phyloP scores from a whole-genome alignment of 2,329 filamentous ascomycete genomes.

The Botrytis cinerea region DNA sequence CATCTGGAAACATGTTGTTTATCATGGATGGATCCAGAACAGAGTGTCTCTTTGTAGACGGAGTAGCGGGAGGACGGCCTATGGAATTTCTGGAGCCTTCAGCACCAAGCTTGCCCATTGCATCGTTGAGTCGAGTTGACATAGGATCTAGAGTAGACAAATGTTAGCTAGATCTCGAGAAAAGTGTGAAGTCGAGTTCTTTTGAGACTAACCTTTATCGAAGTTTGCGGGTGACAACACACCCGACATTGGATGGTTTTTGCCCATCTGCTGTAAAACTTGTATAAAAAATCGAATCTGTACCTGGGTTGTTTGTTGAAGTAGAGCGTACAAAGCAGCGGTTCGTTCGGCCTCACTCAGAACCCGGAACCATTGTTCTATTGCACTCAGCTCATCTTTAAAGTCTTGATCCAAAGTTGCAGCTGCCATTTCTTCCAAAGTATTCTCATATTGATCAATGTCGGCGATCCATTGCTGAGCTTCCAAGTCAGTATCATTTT shows the following conservation, averaged over 20 bases:
- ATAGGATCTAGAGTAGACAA: slow-evolving; percentile 74
- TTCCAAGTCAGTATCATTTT: slow-evolving; percentile 84
- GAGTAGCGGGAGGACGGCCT: slow-evolving; percentile 74
- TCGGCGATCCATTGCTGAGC: slow-evolving; percentile 99
- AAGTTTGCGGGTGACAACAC: slow-evolving; percentile 94
- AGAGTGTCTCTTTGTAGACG: slow-evolving; percentile 85
- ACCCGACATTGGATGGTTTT: slow-evolving; percentile 95
- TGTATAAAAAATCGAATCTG: slow-evolving; percentile 99
- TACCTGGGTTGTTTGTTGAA: slow-evolving; percentile 98
- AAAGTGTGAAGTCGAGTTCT: not conserved
- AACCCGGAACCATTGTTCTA: slow-evolving; percentile 99
- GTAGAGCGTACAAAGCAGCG: slow-evolving; percentile 87
- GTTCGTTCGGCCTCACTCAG: slow-evolving; percentile 95
- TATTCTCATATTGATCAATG: slow-evolving; percentile 99
- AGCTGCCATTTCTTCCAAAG: slow-evolving; percentile 96
- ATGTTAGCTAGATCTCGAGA: slow-evolving; percentile 24
- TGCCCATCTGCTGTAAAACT: slow-evolving; percentile 97
- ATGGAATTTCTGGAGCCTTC: slow-evolving; percentile 86
- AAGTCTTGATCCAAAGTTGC: slow-evolving; percentile 99
- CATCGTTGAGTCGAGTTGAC: slow-evolving; percentile 93
- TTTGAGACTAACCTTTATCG: slow-evolving; percentile 73
- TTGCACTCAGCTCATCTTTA: slow-evolving; percentile 97
- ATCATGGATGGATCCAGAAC: slow-evolving; percentile 92
- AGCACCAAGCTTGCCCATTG: slow-evolving; percentile 92
- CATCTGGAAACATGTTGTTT: slow-evolving; percentile 98